Percentiles rank a stretch among this genome's conserved stretches.
phyloP scores from a whole-genome alignment of 2,329 filamentous ascomycete genomes.

The Sarocladium oryzae region DNA sequence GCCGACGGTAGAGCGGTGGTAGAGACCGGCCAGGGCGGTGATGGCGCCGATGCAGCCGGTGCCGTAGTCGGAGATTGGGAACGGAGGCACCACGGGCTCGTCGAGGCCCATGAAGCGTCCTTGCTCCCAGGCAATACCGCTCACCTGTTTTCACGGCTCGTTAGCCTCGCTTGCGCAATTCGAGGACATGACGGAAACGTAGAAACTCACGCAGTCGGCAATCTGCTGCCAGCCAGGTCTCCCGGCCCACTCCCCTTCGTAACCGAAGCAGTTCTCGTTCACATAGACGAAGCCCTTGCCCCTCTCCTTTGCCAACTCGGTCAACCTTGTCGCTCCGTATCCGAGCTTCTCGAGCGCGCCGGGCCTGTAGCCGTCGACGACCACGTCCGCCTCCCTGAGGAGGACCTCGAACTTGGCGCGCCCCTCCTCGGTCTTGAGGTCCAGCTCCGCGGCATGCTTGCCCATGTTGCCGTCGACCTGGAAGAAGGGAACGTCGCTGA shows the following conservation, averaged over 20 bases:
- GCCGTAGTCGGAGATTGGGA: constrained; percentile 60
- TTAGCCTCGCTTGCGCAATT: not conserved
- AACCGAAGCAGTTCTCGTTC: constrained; percentile 66
- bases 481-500: constrained; percentile 68
- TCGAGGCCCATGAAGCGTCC: constrained; percentile 30
- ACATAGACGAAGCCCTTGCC: constrained; percentile 62
- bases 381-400: constrained; percentile 55
- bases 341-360: constrained; percentile 58
- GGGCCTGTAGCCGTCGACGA: constrained; percentile 63
- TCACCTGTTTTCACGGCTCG: constrained; percentile 35
- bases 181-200: not conserved
- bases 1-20: constrained; percentile 53
- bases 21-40: constrained; percentile 57
- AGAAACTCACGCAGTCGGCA: constrained; percentile 48
- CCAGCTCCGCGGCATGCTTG: constrained; percentile 58
- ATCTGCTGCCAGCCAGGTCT: constrained; percentile 68
- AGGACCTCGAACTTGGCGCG: constrained; percentile 51
- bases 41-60: constrained; percentile 67
- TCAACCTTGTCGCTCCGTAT: constrained; percentile 51
- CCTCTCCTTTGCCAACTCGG: constrained; percentile 44
- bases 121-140: constrained; percentile 55
- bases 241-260: constrained; percentile 49
- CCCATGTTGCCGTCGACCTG: constrained; percentile 68
- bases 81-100: constrained; percentile 56
- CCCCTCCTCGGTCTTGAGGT: constrained; percentile 51